Evolutionary conservation across 139 green algal species (phyloP).

Genomic region (Chlorokybus atmophyticus): DNA sequence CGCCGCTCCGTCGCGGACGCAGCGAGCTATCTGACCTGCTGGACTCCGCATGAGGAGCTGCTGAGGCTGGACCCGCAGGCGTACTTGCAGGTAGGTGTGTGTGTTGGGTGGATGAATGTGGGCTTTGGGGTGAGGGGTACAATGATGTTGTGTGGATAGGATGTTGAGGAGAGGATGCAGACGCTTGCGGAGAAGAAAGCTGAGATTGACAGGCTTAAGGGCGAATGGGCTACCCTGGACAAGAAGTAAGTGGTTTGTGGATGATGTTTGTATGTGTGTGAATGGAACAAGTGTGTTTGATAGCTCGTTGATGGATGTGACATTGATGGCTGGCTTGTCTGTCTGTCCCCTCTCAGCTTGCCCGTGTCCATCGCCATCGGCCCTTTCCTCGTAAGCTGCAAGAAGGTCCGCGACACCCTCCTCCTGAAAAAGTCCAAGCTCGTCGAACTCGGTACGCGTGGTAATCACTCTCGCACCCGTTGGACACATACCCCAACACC

Average conservation of each 20-base stretch:
- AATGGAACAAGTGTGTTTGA: too few species aligned
- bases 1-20: slow-evolving; percentile 15
- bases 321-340: too few species aligned
- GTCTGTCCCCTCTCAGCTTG: too few species aligned
- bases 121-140: slow-evolving; percentile 31
- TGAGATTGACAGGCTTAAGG: slow-evolving; percentile 37
- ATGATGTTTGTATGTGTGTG: too few species aligned
- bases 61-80: slow-evolving; percentile 41
- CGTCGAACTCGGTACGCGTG: slow-evolving; percentile 14
- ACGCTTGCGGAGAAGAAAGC: slow-evolving; percentile 29
- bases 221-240: slow-evolving; percentile 27
- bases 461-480: not conserved
- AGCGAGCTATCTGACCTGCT: not conserved
- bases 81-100: too few species aligned
- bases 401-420: slow-evolving; percentile 45
- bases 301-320: too few species aligned
- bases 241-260: slow-evolving; percentile 1
- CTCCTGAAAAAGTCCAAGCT: slow-evolving; percentile 53
- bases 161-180: slow-evolving; percentile 26
- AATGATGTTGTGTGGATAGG: too few species aligned
- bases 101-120: too few species aligned
- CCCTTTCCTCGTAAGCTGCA: slow-evolving; percentile 36
- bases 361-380: slow-evolving; percentile 40
- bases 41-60: slow-evolving; percentile 27
- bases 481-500: too few species aligned